Evolutionary conservation across 179 eudicot genomes (phyloP), one percentile per base, ranked within the genome.

Genomic region (Beta lomatogona): DNA sequence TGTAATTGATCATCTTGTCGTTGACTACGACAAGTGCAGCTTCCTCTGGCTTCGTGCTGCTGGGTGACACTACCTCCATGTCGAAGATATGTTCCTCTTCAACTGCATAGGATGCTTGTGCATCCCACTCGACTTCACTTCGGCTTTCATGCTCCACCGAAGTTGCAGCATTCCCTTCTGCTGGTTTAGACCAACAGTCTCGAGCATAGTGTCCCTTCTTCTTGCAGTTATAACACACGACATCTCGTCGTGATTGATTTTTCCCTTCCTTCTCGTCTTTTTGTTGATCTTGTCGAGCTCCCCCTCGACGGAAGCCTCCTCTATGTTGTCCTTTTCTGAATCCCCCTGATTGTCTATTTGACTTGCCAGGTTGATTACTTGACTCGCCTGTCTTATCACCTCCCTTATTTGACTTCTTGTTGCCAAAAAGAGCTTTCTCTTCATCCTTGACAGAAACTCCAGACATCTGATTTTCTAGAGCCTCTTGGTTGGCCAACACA

Each of bases 131-230:
- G 0, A 15, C 53, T 12, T 79, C 76, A 44, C 67, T 79, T 36
- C 22, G 12, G n/a, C 21, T 36, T 60, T 25, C 57, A 2, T 5
- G 9, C 52, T 76, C 36, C 14, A 21, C 58, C 21, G 48, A 77
- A 14, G 80, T 66, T 65, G 73, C 71, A 18, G 28, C 16, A 60
- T 71, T 74, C 65, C 28, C 28, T 0, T 25, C 28, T 25, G 1
- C 28, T 25, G 28, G 28, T 25, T 25, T 25, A 25, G 28, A 25
- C 28, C 1, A 25, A 25, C 28, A 25, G 28, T 25, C 28, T 63
- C 54, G 73, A 80, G 77, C 71, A 48, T 73, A 65, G 9, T 65
- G 66, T 21, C 73, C 65, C 54, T 64, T 80, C 66, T 80, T 80
- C 1, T 45, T 52, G 12, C 57, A 78, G 3, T 78, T 78, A 21